Evolutionary conservation across 2,329 filamentous ascomycete species (phyloP).

Genomic region (Cytospora piceicola): DNA sequence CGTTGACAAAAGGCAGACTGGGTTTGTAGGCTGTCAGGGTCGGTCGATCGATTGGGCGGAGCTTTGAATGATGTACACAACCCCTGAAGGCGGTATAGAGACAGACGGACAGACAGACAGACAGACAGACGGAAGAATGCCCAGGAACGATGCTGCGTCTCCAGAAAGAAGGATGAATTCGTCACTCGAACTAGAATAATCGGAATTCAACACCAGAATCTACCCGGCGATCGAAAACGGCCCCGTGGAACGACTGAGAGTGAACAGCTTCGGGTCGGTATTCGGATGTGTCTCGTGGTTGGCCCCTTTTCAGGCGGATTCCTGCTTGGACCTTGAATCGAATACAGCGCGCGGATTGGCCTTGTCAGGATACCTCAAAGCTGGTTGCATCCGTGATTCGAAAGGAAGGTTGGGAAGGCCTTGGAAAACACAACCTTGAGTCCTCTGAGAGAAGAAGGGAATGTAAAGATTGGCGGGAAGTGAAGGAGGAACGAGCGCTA

Average conservation of each 20-base stretch:
- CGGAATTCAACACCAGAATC: conserved; percentile 6
- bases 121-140: conserved; percentile 5
- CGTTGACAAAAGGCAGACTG: conserved; percentile 14
- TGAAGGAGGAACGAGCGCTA: neutral
- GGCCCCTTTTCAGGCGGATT: conserved; percentile 15
- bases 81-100: conserved; percentile 15
- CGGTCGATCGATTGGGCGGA: conserved; percentile 11
- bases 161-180: conserved; percentile 5
- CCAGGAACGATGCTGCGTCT: conserved; percentile 17
- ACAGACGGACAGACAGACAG: too few species aligned
- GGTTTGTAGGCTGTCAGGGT: conserved; percentile 16
- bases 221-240: conserved; percentile 6
- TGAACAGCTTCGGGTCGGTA: conserved; percentile 1
- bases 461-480: neutral
- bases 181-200: conserved; percentile 6
- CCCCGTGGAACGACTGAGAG: conserved; percentile 16
- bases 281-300: conserved; percentile 13
- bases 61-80: conserved; percentile 25
- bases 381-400: conserved; percentile 27
- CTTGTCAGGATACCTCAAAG: conserved; percentile 15
- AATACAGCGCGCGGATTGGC: conserved; percentile 17
- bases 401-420: conserved; percentile 17
- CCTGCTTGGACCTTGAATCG: conserved; percentile 21
- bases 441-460: neutral
- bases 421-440: conserved; percentile 10